phyloP scores from a whole-genome alignment of 2,329 filamentous ascomycete species.

The Colletotrichum orbiculare region DNA sequence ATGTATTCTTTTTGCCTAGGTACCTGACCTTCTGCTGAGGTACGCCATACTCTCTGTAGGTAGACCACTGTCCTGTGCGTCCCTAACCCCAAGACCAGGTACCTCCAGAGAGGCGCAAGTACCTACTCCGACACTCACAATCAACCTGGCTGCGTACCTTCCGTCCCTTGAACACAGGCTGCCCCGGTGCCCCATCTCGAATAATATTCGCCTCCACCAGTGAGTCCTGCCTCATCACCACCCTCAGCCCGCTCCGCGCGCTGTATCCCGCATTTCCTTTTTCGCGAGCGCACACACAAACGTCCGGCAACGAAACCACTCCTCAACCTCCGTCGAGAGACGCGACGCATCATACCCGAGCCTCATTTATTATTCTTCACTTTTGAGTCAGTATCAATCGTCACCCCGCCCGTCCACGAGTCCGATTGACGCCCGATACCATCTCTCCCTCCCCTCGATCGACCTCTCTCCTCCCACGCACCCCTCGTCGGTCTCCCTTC shows the following conservation, averaged over 20 bases:
- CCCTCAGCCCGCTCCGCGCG: slow-evolving; percentile 33
- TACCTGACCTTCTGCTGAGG: no score
- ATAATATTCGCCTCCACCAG: slow-evolving; percentile 36
- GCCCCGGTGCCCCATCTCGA: slow-evolving; percentile 33
- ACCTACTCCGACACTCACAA: no score
- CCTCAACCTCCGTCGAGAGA: slow-evolving; percentile 17
- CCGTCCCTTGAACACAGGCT: slow-evolving; percentile 28
- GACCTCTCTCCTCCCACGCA: slow-evolving; percentile 18
- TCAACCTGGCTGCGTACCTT: not conserved
- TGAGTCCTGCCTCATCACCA: slow-evolving; percentile 36
- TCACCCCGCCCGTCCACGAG: slow-evolving; percentile 13
- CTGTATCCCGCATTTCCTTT: slow-evolving; percentile 31
- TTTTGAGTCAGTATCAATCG: slow-evolving; percentile 15
- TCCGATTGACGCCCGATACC: slow-evolving; percentile 24
- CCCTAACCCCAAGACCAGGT: not conserved
- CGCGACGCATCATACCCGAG: slow-evolving; percentile 10
- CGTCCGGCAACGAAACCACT: slow-evolving; percentile 12
- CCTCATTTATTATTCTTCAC: slow-evolving; percentile 14
- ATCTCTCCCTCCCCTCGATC: slow-evolving; percentile 17
- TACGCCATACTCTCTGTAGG: no score
- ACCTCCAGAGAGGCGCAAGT: not conserved
- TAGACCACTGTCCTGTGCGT: no score
- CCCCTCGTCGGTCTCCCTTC: slow-evolving; percentile 38
- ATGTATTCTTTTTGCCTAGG: no score
- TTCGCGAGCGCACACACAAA: slow-evolving; percentile 36